These are phyloP conservation scores for Termitomyces sp. DNA, from an alignment of 768 basidiomycete genomes.

Conservation along the genomic window DNA sequence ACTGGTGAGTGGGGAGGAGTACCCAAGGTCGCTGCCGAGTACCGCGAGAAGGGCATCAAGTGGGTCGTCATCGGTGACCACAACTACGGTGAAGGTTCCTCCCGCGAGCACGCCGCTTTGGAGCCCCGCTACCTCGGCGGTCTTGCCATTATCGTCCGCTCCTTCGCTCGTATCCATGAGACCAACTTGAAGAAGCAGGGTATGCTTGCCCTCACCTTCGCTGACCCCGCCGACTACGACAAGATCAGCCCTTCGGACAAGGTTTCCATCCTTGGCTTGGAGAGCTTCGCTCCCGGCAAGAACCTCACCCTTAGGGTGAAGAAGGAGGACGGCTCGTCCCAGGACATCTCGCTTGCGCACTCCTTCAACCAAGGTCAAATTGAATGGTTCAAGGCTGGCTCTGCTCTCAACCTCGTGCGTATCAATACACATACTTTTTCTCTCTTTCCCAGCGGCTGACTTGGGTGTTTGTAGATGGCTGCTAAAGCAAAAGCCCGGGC, in stretches of 20 bases:
- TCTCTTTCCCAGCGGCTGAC: background rate
- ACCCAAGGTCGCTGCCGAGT: constrained; percentile 80
- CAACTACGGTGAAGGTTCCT: constrained; percentile 98
- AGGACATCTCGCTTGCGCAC: constrained; percentile 77
- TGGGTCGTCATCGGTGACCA: constrained; percentile 97
- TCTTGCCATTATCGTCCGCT: constrained; percentile 92
- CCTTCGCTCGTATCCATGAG: constrained; percentile 97
- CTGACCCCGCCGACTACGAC: constrained; percentile 90
- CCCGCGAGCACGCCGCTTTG: constrained; percentile 95
- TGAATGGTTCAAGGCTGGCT: constrained; percentile 98
- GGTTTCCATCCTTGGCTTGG: constrained; percentile 86
- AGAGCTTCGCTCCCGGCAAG: constrained; percentile 88
- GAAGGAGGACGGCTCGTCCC: constrained; percentile 65
- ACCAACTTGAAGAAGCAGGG: constrained; percentile 99
- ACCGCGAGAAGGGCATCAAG: constrained; percentile 86
- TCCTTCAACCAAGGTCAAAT: constrained; percentile 98
- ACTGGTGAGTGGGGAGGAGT: constrained; percentile 86
- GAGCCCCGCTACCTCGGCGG: constrained; percentile 96
- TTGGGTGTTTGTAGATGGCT: constrained; percentile 9
- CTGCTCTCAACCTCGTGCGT: constrained; percentile 79
- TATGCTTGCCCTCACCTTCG: constrained; percentile 95
- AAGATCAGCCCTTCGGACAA: constrained; percentile 84
- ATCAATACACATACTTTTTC: constrained; percentile 22
- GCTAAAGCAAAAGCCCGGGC: constrained; percentile 14
- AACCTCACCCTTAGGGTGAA: constrained; percentile 80